phyloP scores from a whole-genome alignment of 1,284 basidiomycete species.

The Athelia sp. region DNA sequence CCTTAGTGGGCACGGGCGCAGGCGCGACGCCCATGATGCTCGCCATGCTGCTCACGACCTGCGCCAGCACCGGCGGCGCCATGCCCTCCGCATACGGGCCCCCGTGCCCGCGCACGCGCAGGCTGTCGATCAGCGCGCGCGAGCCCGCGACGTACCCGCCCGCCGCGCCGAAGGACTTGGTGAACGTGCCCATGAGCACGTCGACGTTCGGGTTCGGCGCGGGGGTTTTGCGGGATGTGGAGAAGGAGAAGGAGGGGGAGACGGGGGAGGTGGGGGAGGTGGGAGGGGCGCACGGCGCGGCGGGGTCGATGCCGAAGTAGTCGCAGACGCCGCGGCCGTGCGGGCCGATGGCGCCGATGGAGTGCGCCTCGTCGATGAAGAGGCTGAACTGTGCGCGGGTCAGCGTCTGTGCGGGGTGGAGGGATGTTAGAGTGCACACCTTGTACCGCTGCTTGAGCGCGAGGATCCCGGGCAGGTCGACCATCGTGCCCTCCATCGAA shows the following conservation, averaged over 20 bases:
- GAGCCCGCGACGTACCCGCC: conserved; percentile 93
- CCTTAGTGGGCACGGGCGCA: conserved; percentile 19
- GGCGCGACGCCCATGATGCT: conserved; percentile 88
- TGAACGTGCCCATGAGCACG: conserved; percentile 98
- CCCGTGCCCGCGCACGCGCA: conserved; percentile 82
- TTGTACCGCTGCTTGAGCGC: conserved; percentile 96
- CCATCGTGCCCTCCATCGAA: conserved; percentile 96
- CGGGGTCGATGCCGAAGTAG: conserved; percentile 88
- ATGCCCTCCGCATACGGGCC: conserved; percentile 90
- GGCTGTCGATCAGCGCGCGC: conserved; percentile 75
- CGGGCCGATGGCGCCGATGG: conserved; percentile 92
- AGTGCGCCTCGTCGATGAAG: conserved; percentile 97
- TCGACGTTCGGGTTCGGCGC: too few species aligned
- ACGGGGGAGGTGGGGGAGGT: too few species aligned
- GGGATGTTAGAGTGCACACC: conserved; percentile 39
- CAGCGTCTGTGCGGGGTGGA: conserved; percentile 4
- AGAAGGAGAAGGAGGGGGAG: too few species aligned
- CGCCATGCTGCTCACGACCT: conserved; percentile 90
- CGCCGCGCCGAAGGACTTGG: conserved; percentile 97
- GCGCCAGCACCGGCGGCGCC: conserved; percentile 86
- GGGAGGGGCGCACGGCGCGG: too few species aligned
- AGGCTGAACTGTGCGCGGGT: conserved; percentile 77
- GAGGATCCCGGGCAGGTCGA: conserved; percentile 80
- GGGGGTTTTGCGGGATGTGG: too few species aligned
- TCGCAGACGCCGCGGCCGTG: conserved; percentile 93